Conservation (phyloP, 2,329 filamentous ascomycete genomes). For the Fusarium nisikadoi region DNA sequence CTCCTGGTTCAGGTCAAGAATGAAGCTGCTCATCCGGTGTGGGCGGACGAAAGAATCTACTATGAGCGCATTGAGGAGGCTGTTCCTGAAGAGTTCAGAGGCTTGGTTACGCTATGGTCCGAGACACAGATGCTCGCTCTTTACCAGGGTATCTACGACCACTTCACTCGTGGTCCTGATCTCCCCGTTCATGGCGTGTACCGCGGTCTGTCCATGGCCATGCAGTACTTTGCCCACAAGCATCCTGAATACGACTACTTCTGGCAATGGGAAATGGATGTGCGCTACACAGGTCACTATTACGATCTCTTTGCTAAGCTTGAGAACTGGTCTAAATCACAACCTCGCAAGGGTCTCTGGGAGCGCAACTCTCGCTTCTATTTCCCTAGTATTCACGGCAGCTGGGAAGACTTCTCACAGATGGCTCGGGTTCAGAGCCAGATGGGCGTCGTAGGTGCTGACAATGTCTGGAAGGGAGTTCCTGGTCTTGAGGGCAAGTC, state of each 20-base stretch:
- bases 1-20: slow-evolving; percentile 86
- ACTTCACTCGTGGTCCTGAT: slow-evolving; percentile 71
- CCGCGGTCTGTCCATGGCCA: slow-evolving; percentile 90
- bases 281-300: slow-evolving; percentile 89
- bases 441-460: slow-evolving; percentile 71
- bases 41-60: slow-evolving; percentile 78
- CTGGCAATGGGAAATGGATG: slow-evolving; percentile 97
- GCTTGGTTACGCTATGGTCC: slow-evolving; percentile 91
- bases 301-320: slow-evolving; percentile 78
- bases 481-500: slow-evolving; percentile 55
- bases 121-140: slow-evolving; percentile 91
- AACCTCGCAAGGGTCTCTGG: slow-evolving; percentile 84
- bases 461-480: slow-evolving; percentile 73
- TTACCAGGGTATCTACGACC: slow-evolving; percentile 87
- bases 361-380: slow-evolving; percentile 84
- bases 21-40: slow-evolving; percentile 78
- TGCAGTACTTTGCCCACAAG: slow-evolving; percentile 90
- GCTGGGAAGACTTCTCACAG: slow-evolving; percentile 80
- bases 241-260: slow-evolving; percentile 92
- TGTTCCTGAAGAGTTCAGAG: slow-evolving; percentile 85
- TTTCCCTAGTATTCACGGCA: slow-evolving; percentile 78
- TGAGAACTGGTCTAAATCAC: slow-evolving; percentile 73
- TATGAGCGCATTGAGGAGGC: slow-evolving; percentile 72
- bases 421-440: slow-evolving; percentile 82
- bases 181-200: slow-evolving; percentile 92